A percentile compares a stretch with the other conserved stretches of the same genome.
Evolutionary conservation across 1,139 yeast genomes (phyloP).

Genomic region (Kurtzmaniella quercitrusa): DNA sequence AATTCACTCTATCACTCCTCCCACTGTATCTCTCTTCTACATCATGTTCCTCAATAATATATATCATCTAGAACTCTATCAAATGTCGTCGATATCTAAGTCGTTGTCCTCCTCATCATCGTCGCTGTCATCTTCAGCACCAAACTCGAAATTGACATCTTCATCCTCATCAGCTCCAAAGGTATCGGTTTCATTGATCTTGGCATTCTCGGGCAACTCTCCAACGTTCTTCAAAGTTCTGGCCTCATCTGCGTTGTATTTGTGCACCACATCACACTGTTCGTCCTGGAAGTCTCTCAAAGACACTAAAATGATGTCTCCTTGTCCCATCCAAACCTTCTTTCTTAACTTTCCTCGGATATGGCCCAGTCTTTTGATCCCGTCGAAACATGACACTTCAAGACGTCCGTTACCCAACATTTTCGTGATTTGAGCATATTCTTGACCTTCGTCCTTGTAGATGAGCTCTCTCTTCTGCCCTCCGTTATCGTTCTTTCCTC

Average conservation of each 20-base stretch:
- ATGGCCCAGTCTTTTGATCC: slow-evolving; percentile 89
- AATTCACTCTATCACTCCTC: too few relatives aligned
- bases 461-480: slow-evolving; percentile 92
- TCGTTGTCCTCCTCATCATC: slow-evolving; percentile 62
- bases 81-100: slow-evolving; percentile 84
- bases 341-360: slow-evolving; percentile 98
- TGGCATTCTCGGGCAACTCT: slow-evolving; percentile 93
- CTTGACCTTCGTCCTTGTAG: slow-evolving; percentile 94
- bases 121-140: slow-evolving; percentile 82
- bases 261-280: slow-evolving; percentile 96
- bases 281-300: slow-evolving; percentile 98
- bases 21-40: background rate
- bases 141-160: slow-evolving; percentile 97
- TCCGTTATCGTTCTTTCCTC: slow-evolving; percentile 95
- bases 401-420: slow-evolving; percentile 98
- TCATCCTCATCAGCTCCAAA: slow-evolving; percentile 96
- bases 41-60: background rate
- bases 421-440: slow-evolving; percentile 96
- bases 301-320: slow-evolving; percentile 93
- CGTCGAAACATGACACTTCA: slow-evolving; percentile 93
- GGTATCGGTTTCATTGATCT: slow-evolving; percentile 96
- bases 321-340: slow-evolving; percentile 99
- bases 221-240: slow-evolving; percentile 94
- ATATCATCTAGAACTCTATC: slow-evolving; percentile 12
- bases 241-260: slow-evolving; percentile 96